Evolutionary conservation across 2,329 filamentous ascomycete species (phyloP), one percentile per base, ranked within the genome.

Genomic region (Rutstroemia sp.): DNA sequence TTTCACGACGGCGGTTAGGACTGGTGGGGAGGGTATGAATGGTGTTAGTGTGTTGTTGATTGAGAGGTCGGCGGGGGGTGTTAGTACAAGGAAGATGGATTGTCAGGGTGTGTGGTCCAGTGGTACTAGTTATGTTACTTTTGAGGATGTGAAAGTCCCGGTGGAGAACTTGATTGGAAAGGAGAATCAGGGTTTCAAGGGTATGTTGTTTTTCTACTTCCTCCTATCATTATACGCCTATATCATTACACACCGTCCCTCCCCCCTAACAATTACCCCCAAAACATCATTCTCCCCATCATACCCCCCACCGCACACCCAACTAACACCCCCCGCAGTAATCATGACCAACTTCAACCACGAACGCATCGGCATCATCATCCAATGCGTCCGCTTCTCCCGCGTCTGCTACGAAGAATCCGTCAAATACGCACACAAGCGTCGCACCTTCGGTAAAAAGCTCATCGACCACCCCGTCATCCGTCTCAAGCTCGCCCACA

Each of bases 301-400:
- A 23, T 23, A 4, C 42, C 4, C 17, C 17, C 12, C 34, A 4
- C 14, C 45, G 47, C 38, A 9, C 14, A 38, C 23, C 9, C 17
- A 47, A 60, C 63, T 62, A 46, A 60, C 49, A 60, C 49, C 4
- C 16, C 8, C 2, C 54, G 5, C 58, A 82, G 91, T 95, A 70
- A 92, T 99, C 79, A 97, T 97, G 92, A 96, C 90, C 71, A 96
- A 96, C 81, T 96, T 96, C 80, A 97, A 97, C 82, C 94, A 97
- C 79, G 94, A 99, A 77, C 89, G 94, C 61, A 92, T 99, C 66
- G 94, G 94, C 61, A 97, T 99, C 74, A 92, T 97, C 75, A 97
- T 97, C 77, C 94, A 99, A 75, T 95, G 86, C 68, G 73, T 96
- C 63, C 91, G 94, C 68, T 97, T 99, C 82, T 86, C 89, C 45